Base-by-base conservation (phyloP, 257 asterid genomes). In the Sherardia arvensis region DNA sequence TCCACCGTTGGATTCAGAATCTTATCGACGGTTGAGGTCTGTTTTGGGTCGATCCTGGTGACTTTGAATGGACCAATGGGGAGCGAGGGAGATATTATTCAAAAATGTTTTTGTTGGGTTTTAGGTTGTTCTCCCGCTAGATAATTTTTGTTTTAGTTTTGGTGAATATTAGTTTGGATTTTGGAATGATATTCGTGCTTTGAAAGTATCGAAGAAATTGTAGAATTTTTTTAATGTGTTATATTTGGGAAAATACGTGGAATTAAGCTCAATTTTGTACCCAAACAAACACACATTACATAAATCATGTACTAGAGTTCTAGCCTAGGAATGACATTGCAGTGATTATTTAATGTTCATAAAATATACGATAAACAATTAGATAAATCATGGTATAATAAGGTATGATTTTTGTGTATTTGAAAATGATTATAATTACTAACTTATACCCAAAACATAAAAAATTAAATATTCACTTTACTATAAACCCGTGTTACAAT, bases 21-120 rank as follows among this genome's bases (percentile, higher is more conserved):
- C 20, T 69, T 4, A 79, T 75, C 77, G 5, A 72, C 70, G 74
- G 69, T 9, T 0, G 0, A 21, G 0, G 40, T 27, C 25, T 20
- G 1, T 11, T 67, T 25, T 0, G 0, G 1, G 5, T 2, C 57
- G 65, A 79, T 79, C 84, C 78, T 72, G 5, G 77, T 61, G 59
- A 10, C 45, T 59, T 59, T 12, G 45, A 72, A 58, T 69, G 47
- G 63, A 66, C 84, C 81, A 79, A 75, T 79, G 29, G 32, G 43
- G 54, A 69, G 26, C 20, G 58, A 68, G 55, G 1, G 10, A 8
- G 59, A 55, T 20, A 43, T 58, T 69, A 53, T 58, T 69, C 63
- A 63, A 62, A 63, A 62, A 30, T 43, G 51, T 59, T 71, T 36
- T 27, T 33, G 30, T 36, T 45, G 53, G 7, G 48, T 29, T 49